A percentile compares a stretch with the other conserved stretches of the same genome.
Evolutionary conservation across 495 filamentous ascomycete genomes (phyloP).

Genomic region (Neurospora africana): DNA sequence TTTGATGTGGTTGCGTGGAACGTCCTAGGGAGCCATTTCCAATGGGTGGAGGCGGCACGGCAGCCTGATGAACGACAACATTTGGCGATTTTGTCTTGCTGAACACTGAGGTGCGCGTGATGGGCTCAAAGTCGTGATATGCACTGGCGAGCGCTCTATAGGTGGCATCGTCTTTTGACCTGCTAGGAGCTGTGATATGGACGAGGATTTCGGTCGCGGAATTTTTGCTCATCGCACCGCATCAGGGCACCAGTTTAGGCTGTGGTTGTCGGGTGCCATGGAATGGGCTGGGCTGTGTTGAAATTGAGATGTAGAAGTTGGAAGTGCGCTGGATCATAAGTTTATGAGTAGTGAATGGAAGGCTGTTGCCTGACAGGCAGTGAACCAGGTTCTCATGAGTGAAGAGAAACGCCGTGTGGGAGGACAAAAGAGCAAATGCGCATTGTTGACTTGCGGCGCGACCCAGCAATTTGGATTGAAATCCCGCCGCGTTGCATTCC

Average conservation of each 20-base stretch:
- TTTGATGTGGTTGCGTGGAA: neutral
- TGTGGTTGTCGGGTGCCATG: neutral
- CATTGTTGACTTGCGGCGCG: neutral
- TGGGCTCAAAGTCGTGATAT: constrained; percentile 47
- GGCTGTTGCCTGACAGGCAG: neutral
- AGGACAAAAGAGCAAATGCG: neutral
- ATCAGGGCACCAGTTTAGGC: neutral
- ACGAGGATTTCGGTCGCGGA: constrained; percentile 52
- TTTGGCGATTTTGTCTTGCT: neutral
- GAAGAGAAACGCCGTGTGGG: neutral
- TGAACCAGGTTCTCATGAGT: neutral
- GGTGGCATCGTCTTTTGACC: constrained; percentile 45
- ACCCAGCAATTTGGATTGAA: neutral
- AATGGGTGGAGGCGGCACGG: neutral
- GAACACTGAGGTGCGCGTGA: constrained; percentile 5
- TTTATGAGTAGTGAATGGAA: neutral
- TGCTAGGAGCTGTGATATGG: constrained; percentile 56
- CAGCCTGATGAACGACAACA: neutral
- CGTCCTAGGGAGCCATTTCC: neutral
- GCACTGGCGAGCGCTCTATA: constrained; percentile 53
- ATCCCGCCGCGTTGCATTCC: neutral
- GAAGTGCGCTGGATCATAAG: neutral
- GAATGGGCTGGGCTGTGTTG: neutral
- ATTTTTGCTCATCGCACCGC: constrained; percentile 6
- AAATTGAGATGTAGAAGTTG: neutral